Evolutionary conservation across 352 stramenopile species (phyloP).

Genomic region (Globisporangium cederbergense): DNA sequence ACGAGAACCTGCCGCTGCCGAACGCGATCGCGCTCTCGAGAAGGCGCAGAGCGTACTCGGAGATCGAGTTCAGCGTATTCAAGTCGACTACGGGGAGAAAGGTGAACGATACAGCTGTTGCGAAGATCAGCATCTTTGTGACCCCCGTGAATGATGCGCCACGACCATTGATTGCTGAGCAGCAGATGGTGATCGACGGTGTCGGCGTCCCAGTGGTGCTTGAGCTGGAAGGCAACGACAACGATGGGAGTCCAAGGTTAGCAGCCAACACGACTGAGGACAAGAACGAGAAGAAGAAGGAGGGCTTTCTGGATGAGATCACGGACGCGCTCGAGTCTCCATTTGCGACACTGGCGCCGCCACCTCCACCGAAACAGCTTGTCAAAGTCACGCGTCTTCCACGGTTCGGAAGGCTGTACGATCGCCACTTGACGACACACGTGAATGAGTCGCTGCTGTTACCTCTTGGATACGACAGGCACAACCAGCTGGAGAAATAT

Average conservation of each 20-base stretch:
- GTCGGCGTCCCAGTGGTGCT: conserved; percentile 23
- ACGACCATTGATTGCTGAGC: conserved; percentile 14
- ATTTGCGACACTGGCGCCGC: not conserved
- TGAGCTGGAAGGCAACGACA: conserved; percentile 37
- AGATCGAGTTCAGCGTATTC: conserved; percentile 30
- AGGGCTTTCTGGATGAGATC: not conserved
- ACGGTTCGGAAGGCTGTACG: conserved; percentile 50
- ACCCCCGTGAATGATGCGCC: conserved; percentile 46
- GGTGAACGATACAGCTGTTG: conserved; percentile 24
- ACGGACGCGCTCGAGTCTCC: not conserved
- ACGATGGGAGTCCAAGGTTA: conserved; percentile 25
- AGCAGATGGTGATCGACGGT: conserved; percentile 23
- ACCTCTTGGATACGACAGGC: conserved; percentile 7
- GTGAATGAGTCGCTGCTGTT: conserved; percentile 10
- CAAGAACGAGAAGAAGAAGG: not conserved
- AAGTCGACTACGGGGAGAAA: conserved; percentile 22
- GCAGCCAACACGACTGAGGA: not conserved
- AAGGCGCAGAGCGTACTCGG: conserved; percentile 31
- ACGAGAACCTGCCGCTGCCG: conserved; percentile 36
- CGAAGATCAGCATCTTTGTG: conserved; percentile 53
- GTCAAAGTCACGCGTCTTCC: conserved; percentile 46
- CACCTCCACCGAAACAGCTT: conserved; percentile 17
- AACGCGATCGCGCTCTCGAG: conserved; percentile 37
- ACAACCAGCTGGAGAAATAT: conserved; percentile 24
- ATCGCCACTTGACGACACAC: conserved; percentile 33